Base-by-base conservation (phyloP, 768 basidiomycete species). In the Trametes sanguinea region DNA sequence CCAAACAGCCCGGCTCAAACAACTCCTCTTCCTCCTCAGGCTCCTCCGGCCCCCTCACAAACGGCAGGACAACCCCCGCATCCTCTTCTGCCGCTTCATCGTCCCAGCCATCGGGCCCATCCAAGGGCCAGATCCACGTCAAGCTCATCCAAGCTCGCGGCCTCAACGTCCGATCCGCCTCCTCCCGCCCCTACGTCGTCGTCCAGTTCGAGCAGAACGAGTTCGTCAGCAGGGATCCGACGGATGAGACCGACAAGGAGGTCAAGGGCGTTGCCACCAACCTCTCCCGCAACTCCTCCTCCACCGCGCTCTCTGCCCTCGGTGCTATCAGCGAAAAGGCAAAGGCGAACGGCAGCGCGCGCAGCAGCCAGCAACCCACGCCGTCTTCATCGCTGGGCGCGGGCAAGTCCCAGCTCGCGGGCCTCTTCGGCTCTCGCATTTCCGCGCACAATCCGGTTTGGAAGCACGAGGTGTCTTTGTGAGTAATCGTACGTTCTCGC, bases 401-500 rank as follows among this genome's bases (percentile, higher is more conserved):
- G 7, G 67, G 65, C 44, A 68, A 67, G 51, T 60, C 61, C 53
- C 62, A 62, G 32, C 67, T 68, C 10, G 58, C 63, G 2, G 74
- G 79, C 5, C 81, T 90, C 54, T 88, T 92, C 68, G 83, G 84
- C 16, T 65, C 71, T 62, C 81, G 86, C 53, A 74, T 85, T 40
- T 87, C 86, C 17, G 82, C 92, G 59, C 83, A 92, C 71, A 98
- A 94, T 78, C 96, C 97, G 10, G 88, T 95, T 22, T 99, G 97
- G 97, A 99, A 99, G 77, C 96, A 98, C 74, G 91, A 98, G 74
- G 97, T 98, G 37, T 88, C 92, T 46, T 99, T 99, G 96, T 98
- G 76, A 76, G 95, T 83, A 7, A n/a, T 29, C 27, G 13, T 44
- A 27, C 61, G 37, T 52, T 37, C 22, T 46, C 45, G 47, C 30